A percentile compares a stretch with the other conserved stretches of the same genome.
Evolutionary conservation across 2,329 filamentous ascomycete genomes (phyloP).

Genomic region (Aureobasidium lini): DNA sequence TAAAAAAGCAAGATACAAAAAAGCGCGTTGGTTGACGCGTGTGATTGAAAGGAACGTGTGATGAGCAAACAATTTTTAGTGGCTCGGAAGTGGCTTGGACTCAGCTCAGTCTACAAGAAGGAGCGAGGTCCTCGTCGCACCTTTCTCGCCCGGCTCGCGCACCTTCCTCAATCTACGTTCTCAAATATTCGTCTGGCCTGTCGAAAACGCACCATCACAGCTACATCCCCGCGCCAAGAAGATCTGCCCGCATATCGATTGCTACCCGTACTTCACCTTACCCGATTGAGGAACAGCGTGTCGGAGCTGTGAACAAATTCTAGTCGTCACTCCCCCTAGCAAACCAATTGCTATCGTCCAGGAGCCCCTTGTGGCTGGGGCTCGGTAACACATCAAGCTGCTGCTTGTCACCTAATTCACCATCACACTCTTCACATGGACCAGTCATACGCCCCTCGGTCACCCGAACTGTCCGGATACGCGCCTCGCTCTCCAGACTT

Average conservation of each 20-base stretch:
- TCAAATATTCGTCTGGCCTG: neutral
- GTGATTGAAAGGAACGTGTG: neutral
- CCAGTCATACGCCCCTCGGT: constrained; percentile 15
- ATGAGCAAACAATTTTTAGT: neutral
- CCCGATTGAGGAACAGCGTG: constrained; percentile 3
- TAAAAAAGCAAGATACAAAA: neutral
- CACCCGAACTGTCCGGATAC: constrained; percentile 21
- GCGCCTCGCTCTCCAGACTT: constrained; percentile 40
- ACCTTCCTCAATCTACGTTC: neutral
- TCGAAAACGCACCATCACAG: neutral
- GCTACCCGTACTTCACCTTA: neutral
- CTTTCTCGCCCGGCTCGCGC: neutral
- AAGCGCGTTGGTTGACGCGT: neutral
- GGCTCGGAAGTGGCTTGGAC: neutral
- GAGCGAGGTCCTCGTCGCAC: neutral
- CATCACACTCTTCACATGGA: neutral
- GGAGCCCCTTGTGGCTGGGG: constrained; percentile 7
- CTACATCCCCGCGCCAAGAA: neutral
- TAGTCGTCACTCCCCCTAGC: neutral
- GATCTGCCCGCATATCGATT: constrained; percentile 6
- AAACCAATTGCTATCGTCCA: constrained; percentile 3
- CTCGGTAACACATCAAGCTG: neutral
- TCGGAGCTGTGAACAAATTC: constrained; percentile 5
- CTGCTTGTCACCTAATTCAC: neutral
- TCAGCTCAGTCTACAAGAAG: neutral